phyloP scores from a whole-genome alignment of 768 basidiomycete genomes.

The Xerocomellus dryophilus region DNA sequence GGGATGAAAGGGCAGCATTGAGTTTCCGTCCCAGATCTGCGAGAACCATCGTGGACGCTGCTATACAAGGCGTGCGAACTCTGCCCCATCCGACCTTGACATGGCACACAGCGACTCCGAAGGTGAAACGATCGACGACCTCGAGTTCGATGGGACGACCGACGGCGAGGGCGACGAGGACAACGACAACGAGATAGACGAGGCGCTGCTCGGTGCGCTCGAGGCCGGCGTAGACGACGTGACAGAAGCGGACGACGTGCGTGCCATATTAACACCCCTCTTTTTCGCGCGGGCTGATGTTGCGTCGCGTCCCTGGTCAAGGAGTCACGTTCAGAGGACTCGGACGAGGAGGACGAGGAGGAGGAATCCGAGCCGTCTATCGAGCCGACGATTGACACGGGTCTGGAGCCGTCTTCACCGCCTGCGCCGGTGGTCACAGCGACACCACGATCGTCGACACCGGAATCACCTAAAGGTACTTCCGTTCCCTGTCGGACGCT shows the following conservation, averaged over 20 bases:
- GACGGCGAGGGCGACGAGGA: constrained; percentile 48
- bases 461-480: constrained; percentile 37
- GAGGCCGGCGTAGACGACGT: constrained; percentile 57
- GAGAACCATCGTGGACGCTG: constrained; percentile 72
- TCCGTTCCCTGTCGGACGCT: not conserved
- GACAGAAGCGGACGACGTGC: constrained; percentile 70
- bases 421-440: constrained; percentile 27
- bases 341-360: constrained; percentile 55
- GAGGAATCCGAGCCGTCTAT: constrained; percentile 43
- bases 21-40: constrained; percentile 92
- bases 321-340: constrained; percentile 61
- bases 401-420: constrained; percentile 27
- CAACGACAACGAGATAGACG: constrained; percentile 50
- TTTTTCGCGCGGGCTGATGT: constrained; percentile 3
- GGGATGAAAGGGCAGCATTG: constrained; percentile 88
- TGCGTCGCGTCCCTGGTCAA: constrained; percentile 20
- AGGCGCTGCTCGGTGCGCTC: constrained; percentile 60
- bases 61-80: constrained; percentile 29
- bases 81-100: not conserved
- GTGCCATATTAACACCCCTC: constrained; percentile 24
- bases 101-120: constrained; percentile 64
- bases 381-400: constrained; percentile 30
- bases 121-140: constrained; percentile 58
- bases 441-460: constrained; percentile 28
- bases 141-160: constrained; percentile 48